Conservation (phyloP, 768 basidiomycete species). For the Leccinum sublutescens region DNA sequence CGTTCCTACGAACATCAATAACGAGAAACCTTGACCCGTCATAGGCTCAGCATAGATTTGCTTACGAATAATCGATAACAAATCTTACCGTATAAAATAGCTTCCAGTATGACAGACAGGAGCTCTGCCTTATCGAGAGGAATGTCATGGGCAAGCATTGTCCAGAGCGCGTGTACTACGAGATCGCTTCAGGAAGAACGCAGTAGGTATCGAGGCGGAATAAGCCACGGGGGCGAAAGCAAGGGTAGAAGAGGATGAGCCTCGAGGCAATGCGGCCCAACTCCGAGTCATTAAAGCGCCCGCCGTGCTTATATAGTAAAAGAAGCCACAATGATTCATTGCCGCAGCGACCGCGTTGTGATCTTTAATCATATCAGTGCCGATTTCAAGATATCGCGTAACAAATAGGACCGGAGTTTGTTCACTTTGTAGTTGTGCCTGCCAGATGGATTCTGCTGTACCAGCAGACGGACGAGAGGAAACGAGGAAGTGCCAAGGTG, state of each 20-base stretch:
- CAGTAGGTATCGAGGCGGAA: background rate
- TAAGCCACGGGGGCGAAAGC: background rate
- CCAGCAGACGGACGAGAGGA: background rate
- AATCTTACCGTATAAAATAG: slow-evolving; percentile 18
- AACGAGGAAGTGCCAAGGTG: background rate
- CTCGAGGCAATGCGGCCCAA: too few species aligned
- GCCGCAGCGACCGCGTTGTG: background rate
- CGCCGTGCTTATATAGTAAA: background rate
- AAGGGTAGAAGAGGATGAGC: background rate
- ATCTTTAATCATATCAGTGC: background rate
- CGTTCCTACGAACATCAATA: slow-evolving; percentile 35
- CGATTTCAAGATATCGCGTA: background rate
- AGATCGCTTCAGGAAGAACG: background rate
- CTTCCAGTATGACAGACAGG: slow-evolving; percentile 14
- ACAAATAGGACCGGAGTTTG: background rate
- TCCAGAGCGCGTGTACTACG: background rate
- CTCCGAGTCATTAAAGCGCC: background rate
- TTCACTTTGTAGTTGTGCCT: background rate
- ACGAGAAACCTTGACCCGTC: slow-evolving; percentile 30
- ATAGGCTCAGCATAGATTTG: background rate
- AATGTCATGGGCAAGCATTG: background rate
- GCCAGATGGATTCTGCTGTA: background rate
- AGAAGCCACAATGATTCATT: background rate
- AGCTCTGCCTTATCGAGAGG: background rate
- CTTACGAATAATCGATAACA: background rate